Percentiles rank a stretch among this genome's conserved stretches.
Conservation (phyloP, 208 protist genomes). For the Plasmodiophora brassicae region DNA sequence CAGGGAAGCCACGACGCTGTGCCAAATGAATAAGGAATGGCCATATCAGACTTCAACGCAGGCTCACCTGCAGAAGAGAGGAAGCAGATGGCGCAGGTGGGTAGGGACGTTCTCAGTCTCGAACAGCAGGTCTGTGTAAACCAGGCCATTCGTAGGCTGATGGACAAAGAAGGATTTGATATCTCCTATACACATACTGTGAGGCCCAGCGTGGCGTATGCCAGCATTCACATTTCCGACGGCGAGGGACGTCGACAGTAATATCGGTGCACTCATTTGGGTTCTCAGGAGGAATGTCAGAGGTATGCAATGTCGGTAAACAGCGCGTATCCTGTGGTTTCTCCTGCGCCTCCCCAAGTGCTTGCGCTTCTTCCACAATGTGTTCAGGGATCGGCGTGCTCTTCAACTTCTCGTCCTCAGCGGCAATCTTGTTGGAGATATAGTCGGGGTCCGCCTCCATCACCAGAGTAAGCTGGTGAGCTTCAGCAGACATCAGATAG, state of each 20-base stretch:
- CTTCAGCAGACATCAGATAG: too few species aligned
- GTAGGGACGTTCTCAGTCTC: neutral
- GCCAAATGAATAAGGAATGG: too few species aligned
- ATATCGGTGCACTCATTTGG: neutral
- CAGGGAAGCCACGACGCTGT: neutral
- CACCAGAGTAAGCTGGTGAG: too few species aligned
- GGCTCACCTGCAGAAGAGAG: neutral
- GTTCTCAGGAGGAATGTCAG: neutral
- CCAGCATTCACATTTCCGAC: too few species aligned
- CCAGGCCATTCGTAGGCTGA: neutral
- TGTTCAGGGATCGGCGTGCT: too few species aligned
- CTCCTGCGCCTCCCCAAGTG: neutral
- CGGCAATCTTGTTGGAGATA: neutral
- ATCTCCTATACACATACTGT: too few species aligned
- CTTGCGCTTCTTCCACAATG: too few species aligned
- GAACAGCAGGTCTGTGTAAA: neutral
- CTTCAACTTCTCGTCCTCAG: neutral
- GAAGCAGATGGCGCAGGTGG: neutral
- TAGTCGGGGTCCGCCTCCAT: neutral
- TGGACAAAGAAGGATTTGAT: too few species aligned
- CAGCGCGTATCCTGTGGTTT: neutral
- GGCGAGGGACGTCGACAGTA: too few species aligned
- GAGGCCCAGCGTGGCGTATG: too few species aligned
- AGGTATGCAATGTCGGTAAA: neutral
- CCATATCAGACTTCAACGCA: too few species aligned